Base-by-base conservation (phyloP, 306 rosid species). In the Vigna radiata region DNA sequence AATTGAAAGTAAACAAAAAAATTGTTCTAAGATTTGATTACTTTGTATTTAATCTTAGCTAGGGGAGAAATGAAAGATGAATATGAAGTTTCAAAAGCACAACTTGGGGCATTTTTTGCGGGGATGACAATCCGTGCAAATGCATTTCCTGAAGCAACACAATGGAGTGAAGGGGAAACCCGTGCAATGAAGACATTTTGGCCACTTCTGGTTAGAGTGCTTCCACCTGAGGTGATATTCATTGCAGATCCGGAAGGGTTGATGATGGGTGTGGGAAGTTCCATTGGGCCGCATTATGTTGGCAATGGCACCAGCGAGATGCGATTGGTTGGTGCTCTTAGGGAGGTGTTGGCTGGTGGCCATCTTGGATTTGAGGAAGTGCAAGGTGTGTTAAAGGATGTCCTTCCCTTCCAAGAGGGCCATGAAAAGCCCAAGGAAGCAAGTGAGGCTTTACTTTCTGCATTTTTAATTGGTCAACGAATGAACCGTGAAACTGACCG, bases 131-230 rank as follows among this genome's bases (percentile, higher is more conserved):
- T 95, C 73, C 97, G 98, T 15, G 96, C 96, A 0, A 95, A 95
- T 76, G 88, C 89, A 37, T 95, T 95, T 75, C 97, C 97, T 1
- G 97, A 95, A 76, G 93, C 89, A 16, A 95, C 98, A 12, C 98
- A 95, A 50, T 95, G 98, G 98, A 95, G 98, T 77, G 97, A 92
- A 68, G 98, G 98, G 73, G 98, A 95, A 87, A 89, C 69, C n/a
- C 82, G 81, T 33, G 97, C 98, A 9, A 87, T 95, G 92, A 70
- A 87, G 79, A 83, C 59, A 25, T 90, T 87, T 78, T 95, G 98
- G 97, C 98, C 98, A 6, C 87, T 88, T 41, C 89, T 95, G 39
- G 91, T 84, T 70, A 85, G 93, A 33, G 93, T 68, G 9, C 97
- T 95, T 73, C 97, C 97, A 23, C 89, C 90, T 47, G 98, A 95